phyloP scores from a whole-genome alignment of 2,329 filamentous ascomycete species.

The Nemania sp. region DNA sequence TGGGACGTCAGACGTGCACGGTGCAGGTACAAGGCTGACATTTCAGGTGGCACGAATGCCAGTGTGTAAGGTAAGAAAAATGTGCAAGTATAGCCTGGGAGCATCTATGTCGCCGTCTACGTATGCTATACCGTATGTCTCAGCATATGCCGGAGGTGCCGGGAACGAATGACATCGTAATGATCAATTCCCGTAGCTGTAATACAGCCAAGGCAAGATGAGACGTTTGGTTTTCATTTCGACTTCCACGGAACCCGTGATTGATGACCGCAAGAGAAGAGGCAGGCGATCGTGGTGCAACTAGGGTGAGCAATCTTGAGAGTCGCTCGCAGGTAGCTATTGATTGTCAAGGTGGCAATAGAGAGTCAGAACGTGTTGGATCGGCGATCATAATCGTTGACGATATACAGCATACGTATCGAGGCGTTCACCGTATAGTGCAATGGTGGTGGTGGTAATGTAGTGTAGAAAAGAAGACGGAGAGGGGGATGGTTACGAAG shows the following conservation, averaged over 20 bases:
- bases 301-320: not conserved
- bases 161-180: conserved; percentile 4
- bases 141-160: not conserved
- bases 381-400: not conserved
- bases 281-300: not conserved
- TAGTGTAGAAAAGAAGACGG: no score
- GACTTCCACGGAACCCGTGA: not conserved
- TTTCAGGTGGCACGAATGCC: not conserved
- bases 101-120: not conserved
- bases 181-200: not conserved
- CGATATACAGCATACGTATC: not conserved
- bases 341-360: not conserved
- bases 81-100: not conserved
- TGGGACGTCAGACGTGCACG: not conserved
- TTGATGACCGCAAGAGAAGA: not conserved
- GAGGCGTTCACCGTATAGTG: no score
- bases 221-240: not conserved
- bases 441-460: no score
- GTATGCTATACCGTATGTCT: not conserved
- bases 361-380: not conserved
- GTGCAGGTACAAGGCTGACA: conserved; percentile 28
- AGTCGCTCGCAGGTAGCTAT: not conserved
- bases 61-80: not conserved
- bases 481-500: no score
- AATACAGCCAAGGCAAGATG: not conserved